phyloP scores from a whole-genome alignment of 352 stramenopile species.

The Aphanomyces euteiches region DNA sequence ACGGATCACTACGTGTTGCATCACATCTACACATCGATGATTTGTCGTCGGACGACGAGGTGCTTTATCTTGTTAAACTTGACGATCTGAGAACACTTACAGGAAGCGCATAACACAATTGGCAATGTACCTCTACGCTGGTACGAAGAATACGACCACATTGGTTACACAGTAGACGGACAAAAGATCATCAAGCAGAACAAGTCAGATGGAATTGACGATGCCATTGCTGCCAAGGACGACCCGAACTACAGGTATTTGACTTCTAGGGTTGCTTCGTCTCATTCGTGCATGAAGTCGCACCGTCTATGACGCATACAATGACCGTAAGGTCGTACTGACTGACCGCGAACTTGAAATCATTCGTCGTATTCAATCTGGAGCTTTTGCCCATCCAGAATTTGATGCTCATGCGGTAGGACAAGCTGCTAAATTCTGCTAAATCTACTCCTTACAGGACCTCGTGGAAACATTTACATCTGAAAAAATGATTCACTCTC shows the following conservation, averaged over 20 bases:
- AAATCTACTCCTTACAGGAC: constrained; percentile 37
- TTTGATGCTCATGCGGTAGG: constrained; percentile 82
- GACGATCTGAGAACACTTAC: background rate
- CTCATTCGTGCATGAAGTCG: constrained; percentile 43
- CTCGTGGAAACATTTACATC: constrained; percentile 88
- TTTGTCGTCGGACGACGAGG: constrained; percentile 97
- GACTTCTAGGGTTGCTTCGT: constrained; percentile 19
- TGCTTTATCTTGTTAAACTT: constrained; percentile 42
- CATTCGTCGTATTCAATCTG: constrained; percentile 95
- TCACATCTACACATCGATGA: constrained; percentile 96
- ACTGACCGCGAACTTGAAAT: constrained; percentile 97
- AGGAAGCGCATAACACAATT: constrained; percentile 95
- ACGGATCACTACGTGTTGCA: constrained; percentile 74
- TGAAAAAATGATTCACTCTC: constrained; percentile 84
- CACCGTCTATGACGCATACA: constrained; percentile 98
- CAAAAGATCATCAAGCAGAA: constrained; percentile 95
- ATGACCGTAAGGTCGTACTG: constrained; percentile 96
- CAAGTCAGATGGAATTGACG: constrained; percentile 86
- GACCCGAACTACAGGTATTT: constrained; percentile 91
- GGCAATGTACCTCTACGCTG: constrained; percentile 98
- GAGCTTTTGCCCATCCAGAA: constrained; percentile 87
- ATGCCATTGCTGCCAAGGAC: constrained; percentile 77
- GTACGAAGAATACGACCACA: constrained; percentile 99
- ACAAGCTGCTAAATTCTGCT: constrained; percentile 9
- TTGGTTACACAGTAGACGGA: constrained; percentile 98